Conservation (phyloP, 768 basidiomycete genomes). For the Gyrodon lividus region DNA sequence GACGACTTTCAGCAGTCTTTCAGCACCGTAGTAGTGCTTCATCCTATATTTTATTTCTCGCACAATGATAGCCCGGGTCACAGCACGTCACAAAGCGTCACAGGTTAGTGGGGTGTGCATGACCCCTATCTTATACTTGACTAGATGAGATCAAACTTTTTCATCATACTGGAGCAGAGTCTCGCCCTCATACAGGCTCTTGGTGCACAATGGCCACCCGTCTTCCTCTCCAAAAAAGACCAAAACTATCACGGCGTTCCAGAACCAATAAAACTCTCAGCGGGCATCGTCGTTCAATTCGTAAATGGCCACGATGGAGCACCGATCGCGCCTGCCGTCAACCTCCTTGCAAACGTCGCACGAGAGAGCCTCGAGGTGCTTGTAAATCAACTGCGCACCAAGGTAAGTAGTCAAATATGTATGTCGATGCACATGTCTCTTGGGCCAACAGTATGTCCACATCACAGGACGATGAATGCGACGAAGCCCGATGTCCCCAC, state of each 20-base stretch:
- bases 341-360: constrained; percentile 82
- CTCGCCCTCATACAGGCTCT: not conserved
- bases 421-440: constrained; percentile 13
- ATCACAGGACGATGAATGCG: constrained; percentile 50
- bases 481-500: constrained; percentile 56
- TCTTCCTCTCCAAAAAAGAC: constrained; percentile 86
- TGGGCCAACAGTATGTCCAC: constrained; percentile 2
- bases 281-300: constrained; percentile 87
- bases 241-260: constrained; percentile 78
- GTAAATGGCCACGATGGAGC: constrained; percentile 84
- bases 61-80: no score
- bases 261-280: constrained; percentile 46
- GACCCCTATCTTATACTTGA: no score
- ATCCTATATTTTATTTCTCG: no score
- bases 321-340: constrained; percentile 83
- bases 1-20: no score
- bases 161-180: not conserved
- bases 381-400: constrained; percentile 81
- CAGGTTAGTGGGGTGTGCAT: no score
- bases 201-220: constrained; percentile 66
- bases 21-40: no score
- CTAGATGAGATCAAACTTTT: not conserved
- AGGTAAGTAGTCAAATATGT: constrained; percentile 52
- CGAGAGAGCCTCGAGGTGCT: constrained; percentile 82
- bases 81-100: no score